A percentile compares a stretch with the other conserved stretches of the same genome.
These are phyloP conservation scores for Tillandsia fasciculata DNA, from an alignment of 176 grass and related monocot genomes.

Conservation along the genomic window DNA sequence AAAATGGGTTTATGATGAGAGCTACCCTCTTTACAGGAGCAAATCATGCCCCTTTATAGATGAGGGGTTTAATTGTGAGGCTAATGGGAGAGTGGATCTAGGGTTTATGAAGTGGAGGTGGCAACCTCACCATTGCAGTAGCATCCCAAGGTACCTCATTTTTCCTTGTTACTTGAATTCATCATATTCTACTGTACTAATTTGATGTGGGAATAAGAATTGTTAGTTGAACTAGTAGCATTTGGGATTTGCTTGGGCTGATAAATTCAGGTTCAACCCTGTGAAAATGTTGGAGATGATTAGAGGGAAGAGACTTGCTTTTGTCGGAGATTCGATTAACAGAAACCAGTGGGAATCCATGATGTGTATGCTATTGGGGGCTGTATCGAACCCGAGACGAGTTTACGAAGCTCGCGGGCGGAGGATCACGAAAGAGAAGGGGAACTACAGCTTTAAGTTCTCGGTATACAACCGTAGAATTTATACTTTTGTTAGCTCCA, in stretches of 20 bases:
- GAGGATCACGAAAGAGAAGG: constrained; percentile 70
- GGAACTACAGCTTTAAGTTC: constrained; percentile 83
- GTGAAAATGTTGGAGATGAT: constrained; percentile 65
- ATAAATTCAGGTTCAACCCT: constrained; percentile 54
- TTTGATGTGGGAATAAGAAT: constrained; percentile 1
- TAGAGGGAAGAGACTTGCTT: constrained; percentile 68
- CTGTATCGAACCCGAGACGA: constrained; percentile 44
- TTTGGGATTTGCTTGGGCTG: constrained; percentile 1
- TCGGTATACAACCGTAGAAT: constrained; percentile 30
- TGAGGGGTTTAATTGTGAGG: constrained; percentile 75
- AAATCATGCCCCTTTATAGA: constrained; percentile 80
- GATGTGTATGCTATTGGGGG: constrained; percentile 67
- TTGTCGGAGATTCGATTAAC: constrained; percentile 85
- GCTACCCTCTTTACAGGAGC: constrained; percentile 64
- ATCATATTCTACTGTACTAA: background rate
- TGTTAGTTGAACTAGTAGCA: constrained; percentile 5
- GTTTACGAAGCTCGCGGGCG: constrained; percentile 49
- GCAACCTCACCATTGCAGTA: constrained; percentile 57
- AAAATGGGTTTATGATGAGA: constrained; percentile 83
- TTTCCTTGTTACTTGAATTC: background rate
- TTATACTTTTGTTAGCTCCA: constrained; percentile 14
- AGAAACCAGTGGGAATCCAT: constrained; percentile 98
- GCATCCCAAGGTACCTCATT: constrained; percentile 52
- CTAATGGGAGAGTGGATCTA: constrained; percentile 61
- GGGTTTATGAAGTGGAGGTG: constrained; percentile 84